phyloP scores from a whole-genome alignment of 2,329 filamentous ascomycete genomes.

The Claviceps pazoutovae region DNA sequence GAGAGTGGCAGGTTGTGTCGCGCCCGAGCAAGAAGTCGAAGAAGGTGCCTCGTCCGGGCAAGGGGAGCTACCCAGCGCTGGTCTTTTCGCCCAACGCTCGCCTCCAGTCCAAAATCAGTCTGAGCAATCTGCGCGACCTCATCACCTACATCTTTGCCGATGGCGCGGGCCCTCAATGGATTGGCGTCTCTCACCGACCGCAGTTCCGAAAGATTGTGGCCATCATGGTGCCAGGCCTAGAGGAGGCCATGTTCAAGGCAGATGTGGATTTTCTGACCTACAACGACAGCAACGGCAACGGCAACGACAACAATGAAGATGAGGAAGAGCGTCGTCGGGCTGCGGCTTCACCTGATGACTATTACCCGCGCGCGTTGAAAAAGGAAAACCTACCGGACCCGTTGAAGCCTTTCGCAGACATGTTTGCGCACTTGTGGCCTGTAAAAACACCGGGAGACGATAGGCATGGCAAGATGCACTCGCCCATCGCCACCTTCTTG shows the following conservation, averaged over 20 bases:
- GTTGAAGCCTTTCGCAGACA: conserved; percentile 56
- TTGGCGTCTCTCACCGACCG: conserved; percentile 46
- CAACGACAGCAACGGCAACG: conserved; percentile 13
- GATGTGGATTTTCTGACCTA: conserved; percentile 35
- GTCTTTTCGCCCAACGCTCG: conserved; percentile 42
- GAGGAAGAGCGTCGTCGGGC: conserved; percentile 15
- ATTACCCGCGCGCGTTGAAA: conserved; percentile 40
- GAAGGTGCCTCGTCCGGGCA: conserved; percentile 42
- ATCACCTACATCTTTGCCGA: conserved; percentile 55
- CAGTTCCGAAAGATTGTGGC: conserved; percentile 68
- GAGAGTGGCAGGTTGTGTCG: conserved; percentile 42
- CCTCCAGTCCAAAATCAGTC: conserved; percentile 46
- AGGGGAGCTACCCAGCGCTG: conserved; percentile 46
- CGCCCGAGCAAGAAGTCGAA: conserved; percentile 44
- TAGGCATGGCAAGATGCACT: conserved; percentile 67
- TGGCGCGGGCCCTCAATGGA: conserved; percentile 50
- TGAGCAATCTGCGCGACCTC: conserved; percentile 48
- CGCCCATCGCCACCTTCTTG: conserved; percentile 74
- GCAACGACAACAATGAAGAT: conserved; percentile 8
- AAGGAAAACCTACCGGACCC: conserved; percentile 36
- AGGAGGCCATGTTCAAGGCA: conserved; percentile 75
- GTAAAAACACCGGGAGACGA: conserved; percentile 79
- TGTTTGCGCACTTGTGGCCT: conserved; percentile 84
- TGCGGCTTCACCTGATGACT: conserved; percentile 41
- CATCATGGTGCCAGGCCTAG: conserved; percentile 83